Base-by-base conservation (phyloP, 2,329 filamentous ascomycete genomes). In the Fusarium devonianum region DNA sequence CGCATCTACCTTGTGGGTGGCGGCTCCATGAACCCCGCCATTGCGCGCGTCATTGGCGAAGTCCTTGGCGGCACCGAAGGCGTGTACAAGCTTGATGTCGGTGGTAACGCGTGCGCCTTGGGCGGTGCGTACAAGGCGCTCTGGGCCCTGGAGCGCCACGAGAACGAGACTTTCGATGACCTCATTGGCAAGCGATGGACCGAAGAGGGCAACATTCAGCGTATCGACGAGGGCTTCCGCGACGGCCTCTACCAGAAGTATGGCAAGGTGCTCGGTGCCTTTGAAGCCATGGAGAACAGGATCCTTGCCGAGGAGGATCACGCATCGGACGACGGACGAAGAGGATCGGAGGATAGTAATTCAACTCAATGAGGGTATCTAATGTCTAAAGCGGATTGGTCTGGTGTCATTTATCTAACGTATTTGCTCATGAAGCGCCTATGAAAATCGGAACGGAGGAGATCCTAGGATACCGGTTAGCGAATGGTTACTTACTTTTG, bases 101-200 rank as follows among this genome's bases (percentile, higher is more conserved):
- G 94, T 18, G 92, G 92, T 18, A 97, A 96, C 74, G 93, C 94
- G 3, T 99, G 94, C 73, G 94, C 93, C 9, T 75, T 97, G 11
- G 94, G 94, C 11, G 91, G 91, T 6, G 93, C 93, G 18, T 97
- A 97, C 75, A 97, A 97, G 75, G 93, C 94, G 11, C 86, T 96
- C 0, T 99, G 94, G 94, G 92, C 89, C 1, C 78, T 91, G 45
- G 91, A 94, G 77, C 77, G 89, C 36, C 71, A 72, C 17, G 70
- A 75, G 2, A 79, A 77, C 13, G 86, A 96, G 80, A 90, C 82
- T 4, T 97, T 97, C 74, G 94, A 97, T 69, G 87, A 93, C 53
- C 78, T 96, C 57, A 87, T 99, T 54, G 90, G 88, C 7, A 77
- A 78, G 67, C 79, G 94, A 56, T 99, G 94, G 94, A 84, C 83